A percentile compares a stretch with the other conserved stretches of the same genome.
Conservation (phyloP, 1,139 yeast species). For the Blastobotrys aristatus region DNA sequence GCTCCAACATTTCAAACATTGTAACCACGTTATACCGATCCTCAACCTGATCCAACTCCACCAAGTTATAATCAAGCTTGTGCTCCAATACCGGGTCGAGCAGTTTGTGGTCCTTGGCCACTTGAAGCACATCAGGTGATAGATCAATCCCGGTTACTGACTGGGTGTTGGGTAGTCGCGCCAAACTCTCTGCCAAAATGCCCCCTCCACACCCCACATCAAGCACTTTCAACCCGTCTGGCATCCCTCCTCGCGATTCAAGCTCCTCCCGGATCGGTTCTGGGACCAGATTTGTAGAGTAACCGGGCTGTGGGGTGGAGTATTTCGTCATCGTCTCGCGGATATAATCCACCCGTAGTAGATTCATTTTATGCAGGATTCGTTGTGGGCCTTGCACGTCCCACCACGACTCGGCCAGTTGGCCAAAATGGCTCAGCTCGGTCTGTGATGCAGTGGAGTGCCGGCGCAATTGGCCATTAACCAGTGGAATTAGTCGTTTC, state of each 20-base stretch:
- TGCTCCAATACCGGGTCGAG: slow-evolving; percentile 56
- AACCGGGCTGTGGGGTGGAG: slow-evolving; percentile 53
- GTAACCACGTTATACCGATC: slow-evolving; percentile 71
- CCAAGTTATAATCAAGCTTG: slow-evolving; percentile 55
- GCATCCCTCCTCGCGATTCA: slow-evolving; percentile 21
- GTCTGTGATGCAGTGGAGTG: slow-evolving; percentile 31
- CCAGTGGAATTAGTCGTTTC: not conserved
- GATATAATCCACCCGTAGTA: slow-evolving; percentile 82
- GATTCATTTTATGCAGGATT: slow-evolving; percentile 89
- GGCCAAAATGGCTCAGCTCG: slow-evolving; percentile 77
- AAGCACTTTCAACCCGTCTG: slow-evolving; percentile 45
- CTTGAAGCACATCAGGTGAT: slow-evolving; percentile 72
- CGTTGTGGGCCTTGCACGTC: slow-evolving; percentile 90
- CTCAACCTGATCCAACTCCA: slow-evolving; percentile 50
- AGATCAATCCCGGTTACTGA: slow-evolving; percentile 77
- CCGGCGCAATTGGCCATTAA: not conserved
- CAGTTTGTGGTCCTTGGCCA: slow-evolving; percentile 64
- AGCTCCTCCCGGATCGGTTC: slow-evolving; percentile 44
- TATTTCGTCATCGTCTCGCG: slow-evolving; percentile 51
- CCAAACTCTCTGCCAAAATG: slow-evolving; percentile 77
- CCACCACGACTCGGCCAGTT: slow-evolving; percentile 93
- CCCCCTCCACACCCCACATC: slow-evolving; percentile 99
- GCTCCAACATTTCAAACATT: slow-evolving; percentile 92
- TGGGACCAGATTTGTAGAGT: slow-evolving; percentile 63
- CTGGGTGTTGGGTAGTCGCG: slow-evolving; percentile 54